phyloP scores from a whole-genome alignment of 1,284 basidiomycete genomes.

The Testicularia cyperi region DNA sequence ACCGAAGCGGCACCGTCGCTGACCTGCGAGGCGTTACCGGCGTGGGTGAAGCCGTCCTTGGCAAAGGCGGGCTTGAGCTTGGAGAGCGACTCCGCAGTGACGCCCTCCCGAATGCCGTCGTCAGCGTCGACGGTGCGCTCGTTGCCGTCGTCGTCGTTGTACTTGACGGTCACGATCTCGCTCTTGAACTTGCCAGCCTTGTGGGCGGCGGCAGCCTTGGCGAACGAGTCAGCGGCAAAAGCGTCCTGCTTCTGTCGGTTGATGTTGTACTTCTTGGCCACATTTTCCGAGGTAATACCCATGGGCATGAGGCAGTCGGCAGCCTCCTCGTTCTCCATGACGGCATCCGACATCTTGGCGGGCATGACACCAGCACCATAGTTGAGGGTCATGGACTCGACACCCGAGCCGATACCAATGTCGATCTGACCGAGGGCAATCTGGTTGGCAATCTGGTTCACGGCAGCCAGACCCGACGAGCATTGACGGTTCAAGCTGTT shows the following conservation, averaged over 20 bases:
- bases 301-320: constrained; percentile 92
- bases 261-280: constrained; percentile 76
- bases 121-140: constrained; percentile 80
- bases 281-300: constrained; percentile 97
- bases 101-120: constrained; percentile 82
- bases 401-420: constrained; percentile 91
- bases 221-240: constrained; percentile 80
- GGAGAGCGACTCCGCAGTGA: constrained; percentile 78
- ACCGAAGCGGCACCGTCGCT: constrained; percentile 98
- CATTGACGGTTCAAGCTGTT: constrained; percentile 88
- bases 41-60: constrained; percentile 87
- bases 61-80: constrained; percentile 94
- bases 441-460: constrained; percentile 87
- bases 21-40: constrained; percentile 87
- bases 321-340: constrained; percentile 77
- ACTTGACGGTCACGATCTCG: constrained; percentile 84
- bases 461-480: constrained; percentile 84
- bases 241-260: constrained; percentile 76
- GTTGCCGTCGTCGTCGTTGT: constrained; percentile 76
- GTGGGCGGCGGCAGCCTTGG: constrained; percentile 82
- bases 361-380: constrained; percentile 71
- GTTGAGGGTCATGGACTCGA: constrained; percentile 83
- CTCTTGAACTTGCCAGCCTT: constrained; percentile 84
- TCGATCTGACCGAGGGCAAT: constrained; percentile 68
- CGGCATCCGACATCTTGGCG: constrained; percentile 75